Evolutionary conservation across 495 filamentous ascomycete species (phyloP), one percentile per base, ranked within the genome.

Genomic region (Aspergillus indologenus): DNA sequence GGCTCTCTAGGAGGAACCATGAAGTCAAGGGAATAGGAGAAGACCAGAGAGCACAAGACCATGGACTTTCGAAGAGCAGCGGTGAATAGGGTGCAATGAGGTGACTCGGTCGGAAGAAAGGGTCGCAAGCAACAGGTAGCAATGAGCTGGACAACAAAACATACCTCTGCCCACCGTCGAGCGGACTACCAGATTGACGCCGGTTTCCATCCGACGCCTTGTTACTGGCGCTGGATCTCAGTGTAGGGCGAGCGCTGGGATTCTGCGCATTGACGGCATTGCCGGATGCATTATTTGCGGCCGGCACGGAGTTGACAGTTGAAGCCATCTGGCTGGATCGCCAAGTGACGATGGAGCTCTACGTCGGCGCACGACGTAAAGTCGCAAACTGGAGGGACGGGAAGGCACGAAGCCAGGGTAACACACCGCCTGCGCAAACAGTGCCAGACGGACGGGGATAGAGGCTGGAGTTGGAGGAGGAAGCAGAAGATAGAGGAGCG

Each of bases 161-260:
- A 58, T 77, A 86, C 85, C 79, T 80, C 62, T 81, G 79, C 61
- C 63, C 71, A 57, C 75, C 77, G 61, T 86, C 85, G 45, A 76
- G 72, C 45, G 83, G 80, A 68, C 78, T 84, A 51, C 74, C 78
- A 57, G 79, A 75, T 68, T 85, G 83, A 67, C 83, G 83, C 63
- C 84, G 79, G 65, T 70, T 70, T 51, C 71, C 74, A 54, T 86
- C 83, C 45, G 74, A 65, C 61, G 73, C 74, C 67, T 82, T 85
- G 40, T 77, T 68, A 66, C 66, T 82, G 61, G 76, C 71, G 70
- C 81, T 85, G 23, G 79, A 64, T 60, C 77, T 72, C 60, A 79
- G 57, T 52, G 83, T 81, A 53, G 81, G 65, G 56, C 79, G 70
- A 51, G 59, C 59, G 34, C 65, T 66, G 19, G 76, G 34, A 57